phyloP scores from a whole-genome alignment of 257 asterid species.

The Cynanchum wilfordii region DNA sequence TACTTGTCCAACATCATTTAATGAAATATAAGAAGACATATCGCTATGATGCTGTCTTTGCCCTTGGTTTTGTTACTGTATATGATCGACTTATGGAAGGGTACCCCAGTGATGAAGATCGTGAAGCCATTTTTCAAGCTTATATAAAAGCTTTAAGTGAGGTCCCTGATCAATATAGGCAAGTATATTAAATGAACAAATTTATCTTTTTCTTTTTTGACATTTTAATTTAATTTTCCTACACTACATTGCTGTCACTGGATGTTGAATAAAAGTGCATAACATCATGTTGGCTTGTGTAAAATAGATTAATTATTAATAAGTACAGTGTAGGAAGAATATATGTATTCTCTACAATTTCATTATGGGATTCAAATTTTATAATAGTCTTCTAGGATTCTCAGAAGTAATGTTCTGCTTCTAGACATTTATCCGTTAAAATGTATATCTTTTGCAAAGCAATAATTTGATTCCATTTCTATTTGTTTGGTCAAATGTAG shows the following conservation, averaged over 20 bases:
- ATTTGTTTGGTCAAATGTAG: background rate
- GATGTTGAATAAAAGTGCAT: background rate
- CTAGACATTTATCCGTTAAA: background rate
- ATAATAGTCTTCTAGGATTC: background rate
- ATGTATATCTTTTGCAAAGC: background rate
- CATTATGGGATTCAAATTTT: background rate
- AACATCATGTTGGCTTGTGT: background rate
- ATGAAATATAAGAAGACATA: constrained; percentile 78
- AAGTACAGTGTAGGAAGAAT: background rate
- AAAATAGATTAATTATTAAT: background rate
- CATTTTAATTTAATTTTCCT: background rate
- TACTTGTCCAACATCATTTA: constrained; percentile 89
- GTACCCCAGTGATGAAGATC: constrained; percentile 74
- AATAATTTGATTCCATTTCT: background rate
- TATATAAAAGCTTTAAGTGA: constrained; percentile 73
- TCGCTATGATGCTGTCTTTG: constrained; percentile 78
- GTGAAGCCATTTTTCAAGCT: constrained; percentile 79
- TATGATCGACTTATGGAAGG: constrained; percentile 95
- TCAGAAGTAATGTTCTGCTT: background rate
- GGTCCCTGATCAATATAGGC: constrained; percentile 85
- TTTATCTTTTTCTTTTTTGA: background rate
- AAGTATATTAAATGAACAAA: constrained; percentile 16
- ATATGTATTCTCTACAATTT: background rate
- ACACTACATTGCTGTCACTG: background rate
- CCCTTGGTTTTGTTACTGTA: constrained; percentile 89